These are phyloP conservation scores for Skeletonema costatum DNA, from an alignment of 108 stramenopile genomes.

Conservation along the genomic window DNA sequence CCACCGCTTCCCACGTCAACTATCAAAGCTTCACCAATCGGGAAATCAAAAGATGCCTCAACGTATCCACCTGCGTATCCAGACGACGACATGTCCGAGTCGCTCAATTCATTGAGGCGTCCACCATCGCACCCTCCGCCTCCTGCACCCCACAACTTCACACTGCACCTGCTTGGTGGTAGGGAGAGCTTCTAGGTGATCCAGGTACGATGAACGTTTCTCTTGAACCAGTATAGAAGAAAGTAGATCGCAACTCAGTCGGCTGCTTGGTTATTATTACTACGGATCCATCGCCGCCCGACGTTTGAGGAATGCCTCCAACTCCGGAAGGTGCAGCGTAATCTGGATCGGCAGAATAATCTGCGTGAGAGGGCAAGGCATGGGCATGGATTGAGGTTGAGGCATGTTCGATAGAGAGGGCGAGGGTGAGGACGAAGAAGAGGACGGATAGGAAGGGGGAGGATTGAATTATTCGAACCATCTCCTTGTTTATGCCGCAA, in stretches of 20 bases:
- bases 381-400: background rate
- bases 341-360: background rate
- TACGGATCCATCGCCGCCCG: background rate
- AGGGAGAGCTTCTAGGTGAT: background rate
- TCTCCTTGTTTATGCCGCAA: too few relatives aligned
- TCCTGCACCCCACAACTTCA: slow-evolving; percentile 27
- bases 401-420: too few relatives aligned
- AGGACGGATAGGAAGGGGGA: too few relatives aligned
- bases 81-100: background rate
- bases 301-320: background rate
- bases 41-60: slow-evolving; percentile 21
- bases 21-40: slow-evolving; percentile 9
- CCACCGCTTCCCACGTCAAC: slow-evolving; percentile 20
- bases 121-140: slow-evolving; percentile 34
- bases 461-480: too few relatives aligned
- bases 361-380: background rate
- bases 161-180: slow-evolving; percentile 2
- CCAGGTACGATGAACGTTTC: slow-evolving; percentile 13
- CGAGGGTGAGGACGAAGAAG: too few relatives aligned
- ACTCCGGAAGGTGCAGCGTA: background rate
- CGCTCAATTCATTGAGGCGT: background rate
- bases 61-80: slow-evolving; percentile 12
- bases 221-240: background rate
- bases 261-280: background rate
- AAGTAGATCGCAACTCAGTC: background rate